Percentiles rank a stretch among this genome's conserved stretches.
Conservation (phyloP, 441 rosid species). For the Corymbia calophylla region DNA sequence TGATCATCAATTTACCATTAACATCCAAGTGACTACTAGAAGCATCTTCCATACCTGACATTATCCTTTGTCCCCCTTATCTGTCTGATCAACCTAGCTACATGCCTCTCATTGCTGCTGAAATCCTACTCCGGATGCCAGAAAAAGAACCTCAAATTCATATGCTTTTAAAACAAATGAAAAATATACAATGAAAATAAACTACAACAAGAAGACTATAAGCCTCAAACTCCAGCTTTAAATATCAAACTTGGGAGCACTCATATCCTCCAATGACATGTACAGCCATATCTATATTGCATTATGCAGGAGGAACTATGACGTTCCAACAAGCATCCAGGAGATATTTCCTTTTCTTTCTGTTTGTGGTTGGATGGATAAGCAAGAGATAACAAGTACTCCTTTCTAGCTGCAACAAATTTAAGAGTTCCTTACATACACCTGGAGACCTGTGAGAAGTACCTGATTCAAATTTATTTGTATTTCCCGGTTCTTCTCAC, state of each 20-base stretch:
- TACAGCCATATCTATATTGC: not conserved
- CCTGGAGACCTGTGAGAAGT: not conserved
- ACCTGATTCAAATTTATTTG: constrained; percentile 50
- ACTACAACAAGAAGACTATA: not conserved
- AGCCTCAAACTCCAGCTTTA: not conserved
- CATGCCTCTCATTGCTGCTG: constrained; percentile 48
- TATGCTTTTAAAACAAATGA: not conserved
- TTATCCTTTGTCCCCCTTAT: constrained; percentile 60
- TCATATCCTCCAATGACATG: not conserved
- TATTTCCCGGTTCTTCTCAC: constrained; percentile 37
- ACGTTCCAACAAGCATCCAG: not conserved
- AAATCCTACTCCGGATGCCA: constrained; percentile 36
- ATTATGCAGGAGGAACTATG: not conserved
- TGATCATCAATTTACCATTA: not conserved
- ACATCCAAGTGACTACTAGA: not conserved
- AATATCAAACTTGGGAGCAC: not conserved
- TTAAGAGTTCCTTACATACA: not conserved
- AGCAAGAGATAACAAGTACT: not conserved
- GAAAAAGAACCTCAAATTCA: not conserved
- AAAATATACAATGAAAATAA: not conserved
- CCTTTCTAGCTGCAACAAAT: not conserved
- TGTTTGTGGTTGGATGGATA: not conserved
- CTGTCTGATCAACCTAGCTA: constrained; percentile 55
- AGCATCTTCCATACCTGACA: constrained; percentile 45
- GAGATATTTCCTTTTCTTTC: not conserved